Conservation (phyloP, 2,329 filamentous ascomycete genomes). For the Fusarium agapanthi region DNA sequence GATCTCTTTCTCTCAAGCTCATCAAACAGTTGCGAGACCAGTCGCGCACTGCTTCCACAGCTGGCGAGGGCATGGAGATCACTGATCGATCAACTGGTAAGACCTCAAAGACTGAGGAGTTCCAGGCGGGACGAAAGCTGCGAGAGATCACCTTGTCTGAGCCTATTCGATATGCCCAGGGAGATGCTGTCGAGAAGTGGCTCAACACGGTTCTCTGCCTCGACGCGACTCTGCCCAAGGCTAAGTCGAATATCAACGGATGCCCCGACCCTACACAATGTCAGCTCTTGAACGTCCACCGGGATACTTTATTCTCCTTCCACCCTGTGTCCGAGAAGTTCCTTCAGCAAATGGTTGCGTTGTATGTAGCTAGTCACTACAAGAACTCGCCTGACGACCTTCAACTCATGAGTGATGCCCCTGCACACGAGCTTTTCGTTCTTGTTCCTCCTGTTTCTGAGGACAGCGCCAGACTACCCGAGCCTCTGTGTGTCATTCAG, state of each 20-base stretch:
- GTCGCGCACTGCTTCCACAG: slow-evolving; percentile 71
- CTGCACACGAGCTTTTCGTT: slow-evolving; percentile 95
- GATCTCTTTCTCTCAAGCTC: slow-evolving; percentile 92
- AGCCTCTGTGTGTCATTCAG: slow-evolving; percentile 94
- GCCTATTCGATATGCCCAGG: slow-evolving; percentile 92
- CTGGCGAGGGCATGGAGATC: slow-evolving; percentile 69
- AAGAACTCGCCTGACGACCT: slow-evolving; percentile 98
- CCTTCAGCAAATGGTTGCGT: slow-evolving; percentile 95
- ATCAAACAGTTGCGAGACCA: slow-evolving; percentile 97
- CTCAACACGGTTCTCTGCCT: slow-evolving; percentile 93
- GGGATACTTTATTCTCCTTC: slow-evolving; percentile 97
- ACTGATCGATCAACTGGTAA: slow-evolving; percentile 83
- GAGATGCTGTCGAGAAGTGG: slow-evolving; percentile 95
- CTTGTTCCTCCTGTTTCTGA: slow-evolving; percentile 87
- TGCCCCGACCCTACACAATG: slow-evolving; percentile 92
- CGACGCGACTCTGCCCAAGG: slow-evolving; percentile 86
- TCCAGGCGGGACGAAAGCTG: slow-evolving; percentile 76
- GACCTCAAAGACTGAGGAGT: slow-evolving; percentile 69
- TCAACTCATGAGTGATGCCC: slow-evolving; percentile 98
- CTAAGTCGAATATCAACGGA: slow-evolving; percentile 76
- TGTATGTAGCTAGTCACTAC: slow-evolving; percentile 97
- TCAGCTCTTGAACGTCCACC: slow-evolving; percentile 91
- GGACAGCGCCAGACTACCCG: slow-evolving; percentile 80
- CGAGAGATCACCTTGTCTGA: slow-evolving; percentile 93
- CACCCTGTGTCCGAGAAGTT: slow-evolving; percentile 97